Base-by-base conservation (phyloP, 352 stramenopile genomes). In the Phytophthora crassamura region DNA sequence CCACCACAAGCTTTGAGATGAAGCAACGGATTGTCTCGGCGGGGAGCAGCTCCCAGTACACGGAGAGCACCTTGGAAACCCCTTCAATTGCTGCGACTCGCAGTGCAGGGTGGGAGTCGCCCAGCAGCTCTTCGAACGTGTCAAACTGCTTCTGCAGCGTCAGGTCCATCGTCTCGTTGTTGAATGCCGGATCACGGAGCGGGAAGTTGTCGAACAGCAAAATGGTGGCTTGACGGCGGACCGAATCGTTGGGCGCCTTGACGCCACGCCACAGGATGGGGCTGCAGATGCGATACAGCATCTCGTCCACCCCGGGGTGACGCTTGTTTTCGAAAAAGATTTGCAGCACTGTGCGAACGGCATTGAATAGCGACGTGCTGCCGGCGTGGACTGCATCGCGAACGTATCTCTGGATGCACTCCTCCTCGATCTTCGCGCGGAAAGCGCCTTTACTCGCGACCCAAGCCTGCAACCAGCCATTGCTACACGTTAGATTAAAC, bases 261-360 rank as follows among this genome's bases (percentile, higher is more conserved):
- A 94, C 84, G 46, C 82, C 86, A 52, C 88, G 84, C 88, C 88
- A 96, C 28, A 96, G 49, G 45, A 96, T 93, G 7, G 88, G 88
- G 40, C 87, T 93, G n/a, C 78, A 90, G 14, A 91, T 82, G 7
- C 82, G 82, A 47, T 90, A 94, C 6, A 96, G 75, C 88, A 94
- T 93, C 42, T 93, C 83, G 28, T 96, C 88, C 0, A 94, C 84
- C 30, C 84, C 86, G 16, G 75, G 74, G 54, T 92, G 86, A 5
- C 82, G 77, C 40, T 96, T 96, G 74, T 92, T 93, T 32, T 94
- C 86, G 42, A 93, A 94, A 59, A 95, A 96, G 36, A 93, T 87
- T 35, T 91, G 82, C 25, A 96, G 65, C 35, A 96, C 72, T 7
- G 78, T 72, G 1, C 84, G 80, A 25, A 91, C 72, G 1, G 78